Evolutionary conservation across 345 rosid species (phyloP), one percentile per base, ranked within the genome.

Genomic region (Gossypium bickii): DNA sequence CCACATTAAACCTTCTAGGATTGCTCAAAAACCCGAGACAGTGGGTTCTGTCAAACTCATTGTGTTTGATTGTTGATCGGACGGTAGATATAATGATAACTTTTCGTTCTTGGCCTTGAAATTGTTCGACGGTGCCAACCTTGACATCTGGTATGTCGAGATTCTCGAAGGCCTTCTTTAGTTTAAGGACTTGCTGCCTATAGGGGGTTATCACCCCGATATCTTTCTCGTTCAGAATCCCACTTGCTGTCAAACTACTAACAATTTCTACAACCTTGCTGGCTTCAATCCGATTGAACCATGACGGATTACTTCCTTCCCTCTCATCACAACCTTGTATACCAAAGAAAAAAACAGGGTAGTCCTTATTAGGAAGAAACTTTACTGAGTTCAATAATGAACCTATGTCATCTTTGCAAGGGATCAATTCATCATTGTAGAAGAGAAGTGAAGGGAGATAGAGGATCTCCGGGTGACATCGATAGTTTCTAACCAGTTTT

Each of bases 261-360:
- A 89, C 79, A 64, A 89, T 49, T 74, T 94, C 94, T 43, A 89
- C 83, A 4, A 91, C 98, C 85, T 92, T 93, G 83, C 97, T 92
- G 69, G 84, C 90, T 85, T 94, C 98, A 58, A 94, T 84, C 22
- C 98, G 83, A 82, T 94, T 94, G 80, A 94, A 92, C 97, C 98
- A 93, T 13, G 98, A 94, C 4, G 96, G 99, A 77, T 93, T 94
- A 79, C 73, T 90, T 34, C 93, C 98, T 86, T 94, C 98, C 82
- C 99, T 89, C 87, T 94, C 98, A 82, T 94, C 99, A 78, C 92
- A 89, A 63, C 99, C 99, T 87, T 92, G 96, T 70, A 92, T 88
- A 62, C 99, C 99, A 73, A 85, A 88, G 78, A 94, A 94, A 71
- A 85, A 86, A 78, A 92, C 82, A 22, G 97, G 99, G 72, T 91